A percentile compares a stretch with the other conserved stretches of the same genome.
phyloP scores from a whole-genome alignment of 768 basidiomycete genomes.

The Phylloporus sp. region DNA sequence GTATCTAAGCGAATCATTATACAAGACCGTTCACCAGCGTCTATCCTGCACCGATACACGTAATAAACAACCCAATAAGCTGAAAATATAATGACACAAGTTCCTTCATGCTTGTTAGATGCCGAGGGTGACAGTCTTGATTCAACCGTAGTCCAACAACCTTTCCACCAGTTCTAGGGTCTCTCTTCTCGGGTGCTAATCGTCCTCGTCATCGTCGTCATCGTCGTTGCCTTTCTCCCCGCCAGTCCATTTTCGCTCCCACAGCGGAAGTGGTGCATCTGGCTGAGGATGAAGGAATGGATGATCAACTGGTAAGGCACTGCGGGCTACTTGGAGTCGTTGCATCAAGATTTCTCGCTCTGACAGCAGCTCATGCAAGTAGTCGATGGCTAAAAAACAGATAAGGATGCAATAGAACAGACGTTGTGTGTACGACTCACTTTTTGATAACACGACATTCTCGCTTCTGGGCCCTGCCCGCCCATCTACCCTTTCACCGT shows the following conservation, averaged over 20 bases:
- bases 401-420: slow-evolving; percentile 3
- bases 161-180: neutral
- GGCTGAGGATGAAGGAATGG: slow-evolving; percentile 39
- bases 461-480: slow-evolving; percentile 88
- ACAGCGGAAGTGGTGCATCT: slow-evolving; percentile 42
- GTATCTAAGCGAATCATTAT: slow-evolving; percentile 19
- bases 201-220: slow-evolving; percentile 46
- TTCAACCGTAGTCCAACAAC: neutral
- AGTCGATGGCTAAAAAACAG: slow-evolving; percentile 67
- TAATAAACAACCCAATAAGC: slow-evolving; percentile 19
- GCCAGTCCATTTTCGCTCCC: slow-evolving; percentile 85
- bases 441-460: slow-evolving; percentile 82
- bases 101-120: slow-evolving; percentile 2
- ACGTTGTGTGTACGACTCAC: slow-evolving; percentile 40
- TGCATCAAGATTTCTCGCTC: slow-evolving; percentile 53
- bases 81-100: slow-evolving; percentile 26
- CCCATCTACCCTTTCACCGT: slow-evolving; percentile 68
- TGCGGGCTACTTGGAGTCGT: slow-evolving; percentile 57
- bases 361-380: slow-evolving; percentile 61
- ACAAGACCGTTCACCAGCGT: slow-evolving; percentile 1
- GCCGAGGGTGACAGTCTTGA: neutral
- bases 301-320: slow-evolving; percentile 54
- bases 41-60: slow-evolving; percentile 6
- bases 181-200: slow-evolving; percentile 18
- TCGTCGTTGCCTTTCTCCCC: slow-evolving; percentile 51